Conservation (phyloP, 1,139 yeast species). For the Diutina mesorugosa region DNA sequence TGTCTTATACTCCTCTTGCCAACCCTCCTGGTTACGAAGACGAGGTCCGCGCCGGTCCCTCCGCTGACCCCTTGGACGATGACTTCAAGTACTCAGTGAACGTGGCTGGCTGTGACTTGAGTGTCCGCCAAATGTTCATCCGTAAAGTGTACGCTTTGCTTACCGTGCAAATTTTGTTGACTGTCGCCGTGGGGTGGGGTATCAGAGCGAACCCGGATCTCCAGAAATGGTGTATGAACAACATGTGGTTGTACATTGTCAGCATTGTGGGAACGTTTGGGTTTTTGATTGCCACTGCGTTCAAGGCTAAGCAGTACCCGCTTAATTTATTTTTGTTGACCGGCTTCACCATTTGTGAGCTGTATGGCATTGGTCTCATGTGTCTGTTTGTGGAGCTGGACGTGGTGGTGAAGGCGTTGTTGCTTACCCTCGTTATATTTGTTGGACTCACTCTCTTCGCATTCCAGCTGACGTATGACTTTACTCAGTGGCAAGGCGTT, state of each 20-base stretch:
- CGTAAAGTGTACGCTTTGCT: conserved; percentile 71
- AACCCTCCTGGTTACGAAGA: background rate
- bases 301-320: conserved; percentile 57
- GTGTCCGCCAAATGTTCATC: conserved; percentile 63
- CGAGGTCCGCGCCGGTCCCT: background rate
- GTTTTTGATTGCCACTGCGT: conserved; percentile 43
- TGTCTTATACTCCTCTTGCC: background rate
- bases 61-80: conserved; percentile 44
- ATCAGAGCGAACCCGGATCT: conserved; percentile 36
- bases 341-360: conserved; percentile 63
- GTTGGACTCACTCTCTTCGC: conserved; percentile 69
- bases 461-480: conserved; percentile 71
- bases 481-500: conserved; percentile 59
- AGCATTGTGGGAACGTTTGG: conserved; percentile 50
- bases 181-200: conserved; percentile 46
- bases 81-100: conserved; percentile 76
- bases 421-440: conserved; percentile 58
- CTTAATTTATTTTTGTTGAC: conserved; percentile 41
- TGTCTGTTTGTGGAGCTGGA: conserved; percentile 54
- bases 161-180: conserved; percentile 47
- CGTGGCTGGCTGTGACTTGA: conserved; percentile 67
- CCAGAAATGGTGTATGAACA: conserved; percentile 44
- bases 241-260: conserved; percentile 50
- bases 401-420: conserved; percentile 58
- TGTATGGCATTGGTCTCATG: conserved; percentile 58